Evolutionary conservation across 2,329 filamentous ascomycete species (phyloP).

Genomic region (Dryadomyces quercus-mongolicae): DNA sequence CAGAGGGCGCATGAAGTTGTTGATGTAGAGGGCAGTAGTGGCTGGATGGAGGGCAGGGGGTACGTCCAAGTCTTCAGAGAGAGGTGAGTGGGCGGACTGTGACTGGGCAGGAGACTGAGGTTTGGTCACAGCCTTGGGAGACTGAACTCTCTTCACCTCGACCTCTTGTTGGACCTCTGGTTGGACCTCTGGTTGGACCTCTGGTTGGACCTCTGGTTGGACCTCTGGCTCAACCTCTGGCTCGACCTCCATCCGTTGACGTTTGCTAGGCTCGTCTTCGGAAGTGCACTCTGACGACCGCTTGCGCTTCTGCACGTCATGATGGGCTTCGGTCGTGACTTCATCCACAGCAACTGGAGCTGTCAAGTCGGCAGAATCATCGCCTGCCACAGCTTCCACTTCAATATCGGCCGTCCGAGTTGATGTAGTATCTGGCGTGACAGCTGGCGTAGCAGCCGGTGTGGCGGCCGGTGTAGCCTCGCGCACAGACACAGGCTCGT

Average conservation of each 20-base stretch:
- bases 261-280: conserved; percentile 22
- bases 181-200: conserved; percentile 18
- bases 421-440: background rate
- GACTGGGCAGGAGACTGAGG: no score
- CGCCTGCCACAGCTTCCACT: background rate
- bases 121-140: no score
- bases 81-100: no score
- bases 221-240: background rate
- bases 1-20: conserved; percentile 79
- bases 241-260: conserved; percentile 18
- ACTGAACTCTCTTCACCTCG: background rate
- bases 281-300: conserved; percentile 35
- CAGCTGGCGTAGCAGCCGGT: background rate
- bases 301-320: conserved; percentile 45
- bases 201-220: background rate
- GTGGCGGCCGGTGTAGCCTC: background rate
- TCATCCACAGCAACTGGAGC: no score
- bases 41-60: conserved; percentile 55
- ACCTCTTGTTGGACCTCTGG: conserved; percentile 21
- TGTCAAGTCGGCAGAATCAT: background rate
- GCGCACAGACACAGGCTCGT: background rate
- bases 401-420: background rate
- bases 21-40: conserved; percentile 74
- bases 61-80: conserved; percentile 15
- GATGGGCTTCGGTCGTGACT: conserved; percentile 7